Evolutionary conservation across 306 rosid genomes (phyloP).

Genomic region (Mimosa pudica): DNA sequence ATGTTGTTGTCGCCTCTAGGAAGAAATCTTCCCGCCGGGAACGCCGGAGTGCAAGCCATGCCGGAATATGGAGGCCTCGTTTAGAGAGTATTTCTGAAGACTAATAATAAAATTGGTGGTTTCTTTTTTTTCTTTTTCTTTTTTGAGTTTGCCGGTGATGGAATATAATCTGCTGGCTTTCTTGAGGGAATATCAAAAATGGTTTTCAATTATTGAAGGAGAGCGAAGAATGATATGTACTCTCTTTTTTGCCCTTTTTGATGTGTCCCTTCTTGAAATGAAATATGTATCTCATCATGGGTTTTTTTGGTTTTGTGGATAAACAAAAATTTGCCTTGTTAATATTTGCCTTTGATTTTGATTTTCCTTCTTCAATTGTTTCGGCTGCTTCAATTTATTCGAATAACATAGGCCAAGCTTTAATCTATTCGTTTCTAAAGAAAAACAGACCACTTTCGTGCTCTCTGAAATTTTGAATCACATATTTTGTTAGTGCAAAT

Average conservation of each 20-base stretch:
- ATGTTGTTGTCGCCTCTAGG: constrained; percentile 24
- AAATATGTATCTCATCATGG: constrained; percentile 10
- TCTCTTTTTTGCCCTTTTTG: constrained; percentile 28
- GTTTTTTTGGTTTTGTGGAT: constrained; percentile 63
- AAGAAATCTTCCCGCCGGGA: constrained; percentile 61
- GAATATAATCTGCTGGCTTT: constrained; percentile 9
- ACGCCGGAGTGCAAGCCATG: constrained; percentile 53
- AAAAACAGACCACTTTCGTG: not conserved
- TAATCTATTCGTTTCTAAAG: constrained; percentile 27
- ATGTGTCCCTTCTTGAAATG: not conserved
- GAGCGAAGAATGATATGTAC: constrained; percentile 11
- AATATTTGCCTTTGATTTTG: constrained; percentile 24
- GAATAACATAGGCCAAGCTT: constrained; percentile 32
- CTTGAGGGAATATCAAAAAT: constrained; percentile 11
- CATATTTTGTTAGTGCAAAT: constrained; percentile 36
- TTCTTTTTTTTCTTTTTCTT: not conserved
- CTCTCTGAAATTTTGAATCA: not conserved
- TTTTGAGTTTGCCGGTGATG: constrained; percentile 30
- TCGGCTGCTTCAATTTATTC: constrained; percentile 16
- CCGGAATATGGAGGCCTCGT: constrained; percentile 69
- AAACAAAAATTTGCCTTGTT: constrained; percentile 33
- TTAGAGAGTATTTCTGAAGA: constrained; percentile 79
- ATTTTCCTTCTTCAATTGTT: not conserved
- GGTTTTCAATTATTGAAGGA: constrained; percentile 47
- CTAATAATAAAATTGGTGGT: not conserved